Evolutionary conservation across 2,329 filamentous ascomycete species (phyloP), one percentile per base, ranked within the genome.

Genomic region (Calonectria hongkongensis): DNA sequence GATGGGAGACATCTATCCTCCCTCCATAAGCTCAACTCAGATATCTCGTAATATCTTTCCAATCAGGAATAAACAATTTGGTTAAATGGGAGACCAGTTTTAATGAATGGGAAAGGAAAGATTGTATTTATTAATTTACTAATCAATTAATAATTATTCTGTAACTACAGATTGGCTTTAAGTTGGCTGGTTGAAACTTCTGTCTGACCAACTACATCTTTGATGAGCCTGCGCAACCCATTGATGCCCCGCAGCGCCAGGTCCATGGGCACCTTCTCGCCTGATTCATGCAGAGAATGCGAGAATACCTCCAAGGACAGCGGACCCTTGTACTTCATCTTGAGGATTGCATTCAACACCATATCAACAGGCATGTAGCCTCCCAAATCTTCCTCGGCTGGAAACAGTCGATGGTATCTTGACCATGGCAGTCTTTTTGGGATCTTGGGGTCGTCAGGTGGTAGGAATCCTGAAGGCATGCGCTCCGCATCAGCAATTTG

Each of bases 271-370:
- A 74, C 71, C 7, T n/a, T 25, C n/a, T 54, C 56, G 1, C 73
- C 65, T 2, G 39, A 16, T 18, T 63, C 41, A 33, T 73, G 73
- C 2, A 74, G 33, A 18, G 71, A 74, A 18, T 65, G 48, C 7
- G 71, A 66, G 33, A 74, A 74, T 1, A 73, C 73, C 36, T 74
- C 73, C n/a, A 74, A 30, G 2, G 73, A 74, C 39, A 74, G 39
- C 5, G 73, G 73, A 2, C 73, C 73, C n/a, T 71, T 66, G 33
- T 74, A 74, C 18, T 71, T 67, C 39, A 51, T 71, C 47, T 74
- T 39, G 9, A 74, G 27, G 13, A 74, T 69, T 5, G 73, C 67
- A 47, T 47, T 30, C 45, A 73, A 13, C 13, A 74, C 73, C 36
- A 74, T 63, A 0, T 50, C 71, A 4, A 74, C 73, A 9, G 73